Evolutionary conservation across 306 rosid species (phyloP), one percentile per base, ranked within the genome.

Genomic region (Acmispon strigosus): DNA sequence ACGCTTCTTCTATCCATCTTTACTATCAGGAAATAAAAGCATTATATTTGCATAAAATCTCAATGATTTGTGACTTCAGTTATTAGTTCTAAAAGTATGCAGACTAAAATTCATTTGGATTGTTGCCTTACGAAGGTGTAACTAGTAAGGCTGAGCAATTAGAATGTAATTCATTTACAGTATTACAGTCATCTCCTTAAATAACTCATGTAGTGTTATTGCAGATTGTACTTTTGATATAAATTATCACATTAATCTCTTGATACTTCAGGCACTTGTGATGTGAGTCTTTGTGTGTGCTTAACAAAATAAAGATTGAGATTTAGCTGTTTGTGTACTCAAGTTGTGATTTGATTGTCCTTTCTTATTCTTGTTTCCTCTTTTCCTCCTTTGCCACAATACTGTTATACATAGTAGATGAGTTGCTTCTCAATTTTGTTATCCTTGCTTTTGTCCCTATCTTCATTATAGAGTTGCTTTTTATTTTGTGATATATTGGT

Each of bases 51-150:
- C 37, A 32, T 32, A 5, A 32, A 5, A 32, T 19, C 19, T 18
- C 52, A 42, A 13, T 18, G 20, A 19, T 27, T 24, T 47, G 58
- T 65, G 2, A 65, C 44, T 47, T 48, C 2, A n/a, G 24, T 5
- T 47, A 47, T n/a, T 47, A 45, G 44, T 27, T 45, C 70, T 45
- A 45, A 14, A 42, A 27, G 44, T 36, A 14, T 2, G 6, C 3
- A 14, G 44, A 27, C 58, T 8, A 10, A 13, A 44, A 65, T 14
- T 47, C 62, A 9, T 49, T 50, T 61, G 53, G 34, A 22, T 50
- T 37, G 60, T 73, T 61, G 62, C 10, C 19, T 73, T 61, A 34
- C 18, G 20, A 10, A 18, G 69, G 59, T 72, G 70, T 72, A 60
- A 49, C 43, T 36, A 61, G 18, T 17, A 34, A 47, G 49, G 16